Conservation (phyloP, 2,329 filamentous ascomycete genomes). For the Fusarium miscanthi region DNA sequence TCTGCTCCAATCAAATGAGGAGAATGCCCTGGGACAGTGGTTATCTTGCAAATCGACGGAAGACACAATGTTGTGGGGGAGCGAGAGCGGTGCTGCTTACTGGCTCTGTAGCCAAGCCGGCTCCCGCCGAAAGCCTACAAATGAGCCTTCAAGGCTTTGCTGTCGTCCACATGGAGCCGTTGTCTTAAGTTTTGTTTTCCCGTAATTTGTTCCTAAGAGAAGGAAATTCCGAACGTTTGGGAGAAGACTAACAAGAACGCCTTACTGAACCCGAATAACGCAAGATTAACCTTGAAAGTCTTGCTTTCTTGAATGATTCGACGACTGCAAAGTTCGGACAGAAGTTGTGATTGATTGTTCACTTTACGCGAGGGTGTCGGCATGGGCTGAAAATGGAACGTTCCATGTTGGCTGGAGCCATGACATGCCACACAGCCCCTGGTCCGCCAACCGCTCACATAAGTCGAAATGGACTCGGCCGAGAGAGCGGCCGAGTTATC, state of each 20-base stretch:
- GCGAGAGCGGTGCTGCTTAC: constrained; percentile 13
- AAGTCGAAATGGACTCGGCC: constrained; percentile 26
- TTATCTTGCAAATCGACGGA: constrained; percentile 1
- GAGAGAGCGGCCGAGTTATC: constrained; percentile 29
- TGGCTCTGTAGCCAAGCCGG: constrained; percentile 29
- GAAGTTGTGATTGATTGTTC: not conserved
- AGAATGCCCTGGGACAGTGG: not conserved
- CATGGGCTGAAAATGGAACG: constrained; percentile 33
- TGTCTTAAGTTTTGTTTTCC: constrained; percentile 1
- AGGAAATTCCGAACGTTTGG: not conserved
- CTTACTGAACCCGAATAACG: not conserved
- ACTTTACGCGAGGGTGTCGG: not conserved
- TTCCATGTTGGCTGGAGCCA: constrained; percentile 35
- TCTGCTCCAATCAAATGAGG: constrained; percentile 9
- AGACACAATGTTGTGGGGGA: constrained; percentile 13
- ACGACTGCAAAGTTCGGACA: not conserved
- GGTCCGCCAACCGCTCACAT: constrained; percentile 19
- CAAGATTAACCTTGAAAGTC: not conserved
- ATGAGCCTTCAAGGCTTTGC: not conserved
- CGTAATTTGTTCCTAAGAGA: not conserved
- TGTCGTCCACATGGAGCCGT: constrained; percentile 1
- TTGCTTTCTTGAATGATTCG: not conserved
- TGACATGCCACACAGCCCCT: constrained; percentile 29
- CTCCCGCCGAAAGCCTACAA: constrained; percentile 34
- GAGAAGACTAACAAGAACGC: not conserved